A percentile compares a stretch with the other conserved stretches of the same genome.
Evolutionary conservation across 2,329 filamentous ascomycete genomes (phyloP).

Genomic region (Diaporthe citrichinensis): DNA sequence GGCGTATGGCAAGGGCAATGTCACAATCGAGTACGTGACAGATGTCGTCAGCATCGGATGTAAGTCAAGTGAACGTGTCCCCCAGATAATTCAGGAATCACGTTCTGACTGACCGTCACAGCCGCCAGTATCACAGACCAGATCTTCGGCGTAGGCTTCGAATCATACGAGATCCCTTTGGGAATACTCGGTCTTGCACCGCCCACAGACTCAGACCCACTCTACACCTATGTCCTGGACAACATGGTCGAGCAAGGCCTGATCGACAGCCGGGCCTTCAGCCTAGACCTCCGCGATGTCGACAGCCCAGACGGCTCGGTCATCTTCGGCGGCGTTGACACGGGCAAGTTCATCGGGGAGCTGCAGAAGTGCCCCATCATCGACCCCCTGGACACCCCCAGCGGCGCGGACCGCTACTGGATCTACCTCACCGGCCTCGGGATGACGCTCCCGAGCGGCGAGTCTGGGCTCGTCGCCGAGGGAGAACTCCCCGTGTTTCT

Average conservation of each 20-base stretch:
- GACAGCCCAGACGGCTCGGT: conserved; percentile 61
- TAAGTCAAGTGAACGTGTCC: conserved; percentile 43
- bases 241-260: conserved; percentile 61
- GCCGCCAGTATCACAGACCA: conserved; percentile 58
- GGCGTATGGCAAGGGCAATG: conserved; percentile 55
- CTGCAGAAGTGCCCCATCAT: conserved; percentile 61
- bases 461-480: conserved; percentile 43
- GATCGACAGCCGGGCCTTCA: conserved; percentile 65
- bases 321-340: conserved; percentile 68
- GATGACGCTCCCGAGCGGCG: conserved; percentile 44
- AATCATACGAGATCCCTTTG: conserved; percentile 62
- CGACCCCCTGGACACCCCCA: conserved; percentile 43
- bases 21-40: conserved; percentile 60
- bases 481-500: conserved; percentile 52
- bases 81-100: not conserved
- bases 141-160: conserved; percentile 63
- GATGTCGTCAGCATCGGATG: conserved; percentile 63
- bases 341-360: conserved; percentile 64
- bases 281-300: conserved; percentile 63
- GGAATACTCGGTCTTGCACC: conserved; percentile 67
- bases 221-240: conserved; percentile 69
- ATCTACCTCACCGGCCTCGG: conserved; percentile 50
- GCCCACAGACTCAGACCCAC: conserved; percentile 48
- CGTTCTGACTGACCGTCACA: conserved; percentile 34
- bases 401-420: conserved; percentile 50